Base-by-base conservation (phyloP, 495 filamentous ascomycete genomes). In the Neurospora africana region DNA sequence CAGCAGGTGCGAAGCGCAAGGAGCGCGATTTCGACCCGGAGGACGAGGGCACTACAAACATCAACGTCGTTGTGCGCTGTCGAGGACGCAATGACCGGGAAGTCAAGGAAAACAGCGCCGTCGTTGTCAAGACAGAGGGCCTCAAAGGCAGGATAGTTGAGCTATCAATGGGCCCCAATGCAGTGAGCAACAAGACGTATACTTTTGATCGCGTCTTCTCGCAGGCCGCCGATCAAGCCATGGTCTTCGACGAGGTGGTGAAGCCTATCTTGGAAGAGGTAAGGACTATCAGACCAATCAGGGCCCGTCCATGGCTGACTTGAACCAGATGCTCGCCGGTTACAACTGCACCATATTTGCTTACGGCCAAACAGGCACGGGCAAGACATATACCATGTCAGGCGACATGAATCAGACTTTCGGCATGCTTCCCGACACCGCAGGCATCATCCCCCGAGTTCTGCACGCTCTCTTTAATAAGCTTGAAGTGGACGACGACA, bases 381-480 rank as follows among this genome's bases (percentile, higher is more conserved):
- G 95, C 70, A 99, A 99, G 81, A 99, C 95, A 38, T 99, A 99
- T 80, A 99, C 95, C 4, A 99, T 99, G 95, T 97, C 96, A 4
- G 95, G 95, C 40, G 94, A 99, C 78, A 97, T 99, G 91, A 91
- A 86, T 11, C 91, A 95, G 74, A 92, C 90, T 1, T 83, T 93
- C 65, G 93, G 93, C 4, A 88, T 96, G 67, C 85, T 97, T 21
- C 93, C 94, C 4, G 95, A 98, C 71, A 90, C 90, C 36, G 95
- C 95, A 17, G 95, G 95, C 68, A 98, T 99, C 72, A 95, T 98
- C 72, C 95, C 95, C 3, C 89, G 95, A 30, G 93, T 91, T 0
- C 83, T 99, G 10, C 91, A 97, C 73, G 89, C 92, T 0, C 83
- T 99, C 0, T 99, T 98, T 78, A 84, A 86, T 74, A 94, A 92